Base-by-base conservation (phyloP, 805 yeast species). In the Helenozyma rhizophorensis region DNA sequence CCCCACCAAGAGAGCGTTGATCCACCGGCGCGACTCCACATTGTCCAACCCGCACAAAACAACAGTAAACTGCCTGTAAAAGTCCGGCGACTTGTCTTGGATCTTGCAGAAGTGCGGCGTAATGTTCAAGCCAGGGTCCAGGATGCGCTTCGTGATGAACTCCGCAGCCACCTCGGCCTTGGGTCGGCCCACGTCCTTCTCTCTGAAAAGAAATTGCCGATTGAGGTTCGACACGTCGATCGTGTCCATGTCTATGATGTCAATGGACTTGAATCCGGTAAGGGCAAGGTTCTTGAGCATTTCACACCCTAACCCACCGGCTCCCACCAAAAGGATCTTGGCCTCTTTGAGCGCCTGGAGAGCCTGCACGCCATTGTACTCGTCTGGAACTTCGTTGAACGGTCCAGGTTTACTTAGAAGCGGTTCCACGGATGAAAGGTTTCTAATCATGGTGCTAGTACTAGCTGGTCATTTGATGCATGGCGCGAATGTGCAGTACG, bases 21-120 rank as follows among this genome's bases (percentile, higher is more conserved):
- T 82, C 90, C 95, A 89, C 30, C 97, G 62, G 23, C 98, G 67
- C 0, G 97, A 96, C 48, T 81, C 90, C 5, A 93, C 80, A 31
- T 84, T 78, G 54, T 90, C 98, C 30, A 90, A 65, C 0, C 97
- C 97, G 39, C 96, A 85, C 2, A 90, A 70, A 0, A 93, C 76
- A 25, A 86, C 66, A 7, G 76, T 70, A 53, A 89, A 90, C 42
- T 74, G 75, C 42, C 61, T 54, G 54, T 86, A 85, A 49, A 78
- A 93, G 0, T 67, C 74, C 12, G 62, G 63, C 23, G 74, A 70
- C 47, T 80, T 73, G 39, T 79, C 70, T 41, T 67, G 72, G 39
- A 90, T 77, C 45, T 70, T 76, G 8, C 80, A 74, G 47, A 68
- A 78, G 55, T 77, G 74, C 1, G 95, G 77, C 1, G 67, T 65